Evolutionary conservation across 345 rosid genomes (phyloP).

Genomic region (Pugionium cornutum): DNA sequence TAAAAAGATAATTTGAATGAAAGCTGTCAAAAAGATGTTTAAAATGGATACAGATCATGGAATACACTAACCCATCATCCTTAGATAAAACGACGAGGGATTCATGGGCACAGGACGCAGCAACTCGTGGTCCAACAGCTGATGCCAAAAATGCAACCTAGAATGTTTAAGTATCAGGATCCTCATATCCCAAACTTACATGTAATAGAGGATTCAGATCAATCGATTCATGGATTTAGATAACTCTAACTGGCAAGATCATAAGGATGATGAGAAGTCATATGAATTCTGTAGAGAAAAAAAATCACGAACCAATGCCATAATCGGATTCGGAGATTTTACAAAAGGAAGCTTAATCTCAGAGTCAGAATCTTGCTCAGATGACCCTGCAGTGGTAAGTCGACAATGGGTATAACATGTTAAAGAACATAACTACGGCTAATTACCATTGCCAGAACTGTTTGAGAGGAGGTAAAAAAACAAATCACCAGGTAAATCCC

Average conservation of each 20-base stretch:
- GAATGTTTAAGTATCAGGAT: slow-evolving; percentile 27
- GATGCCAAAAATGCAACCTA: slow-evolving; percentile 97
- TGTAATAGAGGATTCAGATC: slow-evolving; percentile 11
- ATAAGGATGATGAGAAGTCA: slow-evolving; percentile 18
- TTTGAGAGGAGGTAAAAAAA: slow-evolving; percentile 24
- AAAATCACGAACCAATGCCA: slow-evolving; percentile 74
- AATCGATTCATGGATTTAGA: slow-evolving; percentile 15
- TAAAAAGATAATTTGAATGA: neutral
- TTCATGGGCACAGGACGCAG: slow-evolving; percentile 98
- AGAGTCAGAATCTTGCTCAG: slow-evolving; percentile 52
- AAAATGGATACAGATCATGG: slow-evolving; percentile 9
- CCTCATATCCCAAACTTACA: slow-evolving; percentile 5
- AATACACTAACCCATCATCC: slow-evolving; percentile 63
- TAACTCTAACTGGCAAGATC: slow-evolving; percentile 22
- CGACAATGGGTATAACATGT: slow-evolving; percentile 22
- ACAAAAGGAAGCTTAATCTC: slow-evolving; percentile 81
- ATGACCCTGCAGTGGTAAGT: slow-evolving; percentile 46
- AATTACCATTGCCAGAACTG: neutral
- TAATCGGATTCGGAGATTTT: slow-evolving; percentile 87
- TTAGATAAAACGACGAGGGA: slow-evolving; percentile 74
- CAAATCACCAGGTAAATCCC: slow-evolving; percentile 53
- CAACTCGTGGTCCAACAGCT: slow-evolving; percentile 97
- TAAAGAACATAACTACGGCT: slow-evolving; percentile 2
- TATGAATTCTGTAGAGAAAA: slow-evolving; percentile 17
- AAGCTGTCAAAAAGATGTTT: slow-evolving; percentile 7